Evolutionary conservation across 169 alveolate species (phyloP).

Genomic region (Plasmodium yoelii): DNA sequence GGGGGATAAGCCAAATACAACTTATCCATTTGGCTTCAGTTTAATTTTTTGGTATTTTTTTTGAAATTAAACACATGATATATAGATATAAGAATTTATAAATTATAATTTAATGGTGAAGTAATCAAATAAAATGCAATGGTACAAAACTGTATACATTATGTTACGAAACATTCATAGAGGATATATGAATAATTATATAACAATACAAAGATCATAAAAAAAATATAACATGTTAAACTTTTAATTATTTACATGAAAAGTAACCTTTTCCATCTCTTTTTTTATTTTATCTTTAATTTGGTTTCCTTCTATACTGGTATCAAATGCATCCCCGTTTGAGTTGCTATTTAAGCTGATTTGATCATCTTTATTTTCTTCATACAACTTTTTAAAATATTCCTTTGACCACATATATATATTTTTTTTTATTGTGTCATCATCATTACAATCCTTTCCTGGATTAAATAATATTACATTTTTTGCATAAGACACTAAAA

Average conservation of each 20-base stretch:
- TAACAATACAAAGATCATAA: too few species aligned
- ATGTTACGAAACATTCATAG: too few species aligned
- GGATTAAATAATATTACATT: slow-evolving; percentile 49
- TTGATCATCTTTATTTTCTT: slow-evolving; percentile 22
- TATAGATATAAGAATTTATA: too few species aligned
- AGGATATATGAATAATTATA: too few species aligned
- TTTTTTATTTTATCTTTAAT: slow-evolving; percentile 58
- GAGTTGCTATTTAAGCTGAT: neutral
- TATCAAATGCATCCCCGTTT: neutral
- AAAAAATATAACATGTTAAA: too few species aligned
- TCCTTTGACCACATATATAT: slow-evolving; percentile 68
- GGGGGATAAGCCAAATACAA: too few species aligned
- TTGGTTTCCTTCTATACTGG: neutral
- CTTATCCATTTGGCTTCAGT: too few species aligned
- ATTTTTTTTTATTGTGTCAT: slow-evolving; percentile 27
- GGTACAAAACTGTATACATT: too few species aligned
- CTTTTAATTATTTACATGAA: slow-evolving; percentile 14
- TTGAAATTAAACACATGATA: too few species aligned
- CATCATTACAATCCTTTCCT: slow-evolving; percentile 8
- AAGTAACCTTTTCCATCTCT: slow-evolving; percentile 64
- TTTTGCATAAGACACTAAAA: slow-evolving; percentile 57
- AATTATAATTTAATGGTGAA: too few species aligned
- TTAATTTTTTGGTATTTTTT: too few species aligned
- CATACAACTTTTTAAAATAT: slow-evolving; percentile 56
- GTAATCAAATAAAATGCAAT: too few species aligned